phyloP scores from a whole-genome alignment of 768 basidiomycete genomes.

The Leccinum ochraceum region DNA sequence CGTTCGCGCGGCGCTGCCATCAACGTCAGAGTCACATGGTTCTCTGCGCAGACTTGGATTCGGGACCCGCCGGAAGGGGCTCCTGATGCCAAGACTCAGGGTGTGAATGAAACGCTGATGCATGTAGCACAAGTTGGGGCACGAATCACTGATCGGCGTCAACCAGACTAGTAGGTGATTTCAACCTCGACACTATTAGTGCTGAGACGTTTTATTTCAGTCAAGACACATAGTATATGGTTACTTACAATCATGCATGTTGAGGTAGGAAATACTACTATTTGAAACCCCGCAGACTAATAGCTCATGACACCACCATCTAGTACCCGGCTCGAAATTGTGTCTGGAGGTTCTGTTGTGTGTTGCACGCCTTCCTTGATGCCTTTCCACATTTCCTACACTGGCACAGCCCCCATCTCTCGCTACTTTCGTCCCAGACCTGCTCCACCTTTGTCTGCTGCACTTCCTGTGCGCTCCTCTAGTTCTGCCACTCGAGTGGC shows the following conservation, averaged over 20 bases:
- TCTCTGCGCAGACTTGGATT: too few species aligned
- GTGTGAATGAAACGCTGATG: background rate
- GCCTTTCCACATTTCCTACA: conserved; percentile 78
- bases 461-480: conserved; percentile 10
- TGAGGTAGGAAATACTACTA: background rate
- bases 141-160: too few species aligned
- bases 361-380: conserved; percentile 69
- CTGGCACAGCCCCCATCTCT: conserved; percentile 70
- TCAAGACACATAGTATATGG: background rate
- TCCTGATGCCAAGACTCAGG: background rate
- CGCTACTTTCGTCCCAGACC: conserved; percentile 66
- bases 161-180: too few species aligned
- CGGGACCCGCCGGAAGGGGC: too few species aligned
- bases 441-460: conserved; percentile 21
- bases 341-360: conserved; percentile 22
- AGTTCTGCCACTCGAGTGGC: conserved; percentile 21
- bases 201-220: too few species aligned
- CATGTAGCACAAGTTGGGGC: too few species aligned
- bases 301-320: background rate
- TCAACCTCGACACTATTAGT: too few species aligned
- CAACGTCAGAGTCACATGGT: background rate
- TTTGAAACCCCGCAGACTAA: background rate
- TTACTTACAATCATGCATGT: background rate
- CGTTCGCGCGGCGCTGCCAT: background rate
- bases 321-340: conserved; percentile 23